Evolutionary conservation across 371 early-diverging fungal species (phyloP).

Genomic region (Sporodiniella umbellata): DNA sequence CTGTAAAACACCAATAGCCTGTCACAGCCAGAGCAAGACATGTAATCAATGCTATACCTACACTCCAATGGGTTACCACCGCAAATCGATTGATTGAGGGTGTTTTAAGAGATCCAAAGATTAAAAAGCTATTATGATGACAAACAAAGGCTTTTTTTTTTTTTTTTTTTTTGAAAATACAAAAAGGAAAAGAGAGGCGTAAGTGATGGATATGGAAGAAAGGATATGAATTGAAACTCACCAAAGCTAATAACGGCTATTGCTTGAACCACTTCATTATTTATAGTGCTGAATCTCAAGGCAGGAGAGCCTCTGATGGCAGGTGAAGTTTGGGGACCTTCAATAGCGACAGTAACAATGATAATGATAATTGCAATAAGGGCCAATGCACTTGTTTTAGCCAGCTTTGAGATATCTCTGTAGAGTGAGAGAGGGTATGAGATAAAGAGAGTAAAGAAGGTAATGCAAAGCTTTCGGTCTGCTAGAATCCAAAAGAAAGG

Average conservation of each 20-base stretch:
- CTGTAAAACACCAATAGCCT: slow-evolving; percentile 70
- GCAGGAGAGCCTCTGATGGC: slow-evolving; percentile 53
- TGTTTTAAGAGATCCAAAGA: slow-evolving; percentile 71
- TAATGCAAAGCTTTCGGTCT: slow-evolving; percentile 57
- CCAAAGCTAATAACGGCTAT: slow-evolving; percentile 84
- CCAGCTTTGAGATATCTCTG: slow-evolving; percentile 77
- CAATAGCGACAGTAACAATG: slow-evolving; percentile 65
- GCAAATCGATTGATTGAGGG: slow-evolving; percentile 74
- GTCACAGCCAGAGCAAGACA: slow-evolving; percentile 64
- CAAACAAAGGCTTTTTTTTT: slow-evolving; percentile 77
- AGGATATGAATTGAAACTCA: too few relatives aligned
- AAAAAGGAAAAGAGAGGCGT: too few relatives aligned
- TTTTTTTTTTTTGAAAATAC: too few relatives aligned
- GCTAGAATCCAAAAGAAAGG: slow-evolving; percentile 53
- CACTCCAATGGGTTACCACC: slow-evolving; percentile 69
- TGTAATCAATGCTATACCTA: slow-evolving; percentile 60
- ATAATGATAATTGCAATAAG: slow-evolving; percentile 73
- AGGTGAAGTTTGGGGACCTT: slow-evolving; percentile 59
- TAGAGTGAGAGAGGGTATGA: slow-evolving; percentile 77
- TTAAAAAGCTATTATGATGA: slow-evolving; percentile 81
- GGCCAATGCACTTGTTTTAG: slow-evolving; percentile 77
- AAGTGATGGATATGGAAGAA: too few relatives aligned
- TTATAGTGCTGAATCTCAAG: slow-evolving; percentile 45
- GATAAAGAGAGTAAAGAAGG: slow-evolving; percentile 62
- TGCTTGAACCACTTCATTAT: slow-evolving; percentile 67